These are phyloP conservation scores for Agapanthus africanus DNA, from an alignment of 106 monocot genomes.

Conservation along the genomic window DNA sequence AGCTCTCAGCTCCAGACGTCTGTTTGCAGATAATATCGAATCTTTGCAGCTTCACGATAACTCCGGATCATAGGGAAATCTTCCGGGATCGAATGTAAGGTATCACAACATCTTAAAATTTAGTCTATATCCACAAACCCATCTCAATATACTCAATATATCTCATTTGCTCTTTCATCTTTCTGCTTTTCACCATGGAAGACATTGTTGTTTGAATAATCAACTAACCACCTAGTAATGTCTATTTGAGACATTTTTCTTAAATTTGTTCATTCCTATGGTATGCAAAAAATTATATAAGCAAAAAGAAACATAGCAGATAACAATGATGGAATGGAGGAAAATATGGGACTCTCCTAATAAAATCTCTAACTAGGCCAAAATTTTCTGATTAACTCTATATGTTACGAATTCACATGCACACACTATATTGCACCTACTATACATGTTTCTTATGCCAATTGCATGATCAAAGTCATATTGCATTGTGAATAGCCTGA, in stretches of 20 bases:
- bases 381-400: neutral
- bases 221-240: too few relatives aligned
- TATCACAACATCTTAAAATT: too few relatives aligned
- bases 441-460: neutral
- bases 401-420: neutral
- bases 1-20: too few relatives aligned
- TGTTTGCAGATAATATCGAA: too few relatives aligned
- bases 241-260: too few relatives aligned
- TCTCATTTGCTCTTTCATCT: neutral
- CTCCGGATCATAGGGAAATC: too few relatives aligned
- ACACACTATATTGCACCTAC: neutral
- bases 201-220: neutral
- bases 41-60: too few relatives aligned
- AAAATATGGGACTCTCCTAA: neutral
- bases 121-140: neutral
- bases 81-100: too few relatives aligned
- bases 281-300: neutral
- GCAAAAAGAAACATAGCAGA: neutral
- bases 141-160: neutral
- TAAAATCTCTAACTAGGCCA: too few relatives aligned
- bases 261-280: too few relatives aligned
- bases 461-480: neutral
- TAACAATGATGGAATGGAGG: neutral
- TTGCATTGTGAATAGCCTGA: neutral
- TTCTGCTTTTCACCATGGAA: neutral